These are phyloP conservation scores for Thielaviopsis euricoi DNA, from an alignment of 2,329 filamentous ascomycete genomes.

Conservation along the genomic window DNA sequence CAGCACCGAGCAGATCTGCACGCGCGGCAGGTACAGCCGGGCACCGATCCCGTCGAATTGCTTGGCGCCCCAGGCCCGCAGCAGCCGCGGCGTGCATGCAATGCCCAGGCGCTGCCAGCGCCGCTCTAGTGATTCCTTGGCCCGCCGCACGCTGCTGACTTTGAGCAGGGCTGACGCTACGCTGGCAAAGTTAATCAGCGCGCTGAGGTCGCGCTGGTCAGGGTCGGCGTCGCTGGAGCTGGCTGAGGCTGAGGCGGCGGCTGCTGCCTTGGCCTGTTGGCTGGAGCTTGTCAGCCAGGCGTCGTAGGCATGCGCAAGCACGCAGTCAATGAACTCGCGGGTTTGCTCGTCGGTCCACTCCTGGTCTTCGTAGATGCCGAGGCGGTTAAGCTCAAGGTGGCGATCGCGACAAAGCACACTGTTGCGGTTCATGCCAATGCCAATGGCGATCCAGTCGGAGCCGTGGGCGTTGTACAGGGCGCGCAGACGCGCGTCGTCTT, in stretches of 20 bases:
- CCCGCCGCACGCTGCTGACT: neutral
- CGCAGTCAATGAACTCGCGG: slow-evolving; percentile 4
- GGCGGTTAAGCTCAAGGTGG: slow-evolving; percentile 2
- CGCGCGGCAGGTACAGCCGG: slow-evolving; percentile 3
- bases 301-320: slow-evolving; percentile 2
- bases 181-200: neutral
- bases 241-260: neutral
- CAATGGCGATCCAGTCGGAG: slow-evolving; percentile 5
- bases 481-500: slow-evolving; percentile 1
- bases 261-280: neutral
- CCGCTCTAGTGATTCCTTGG: neutral
- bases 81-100: slow-evolving; percentile 3
- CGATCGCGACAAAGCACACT: slow-evolving; percentile 6
- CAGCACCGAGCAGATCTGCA: neutral
- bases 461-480: neutral
- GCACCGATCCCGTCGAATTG: slow-evolving; percentile 6
- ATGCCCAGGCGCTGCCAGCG: slow-evolving; percentile 2
- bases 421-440: slow-evolving; percentile 1
- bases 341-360: slow-evolving; percentile 3
- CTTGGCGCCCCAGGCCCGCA: slow-evolving; percentile 6
- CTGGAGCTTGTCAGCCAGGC: slow-evolving; percentile 6
- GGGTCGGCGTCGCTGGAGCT: neutral
- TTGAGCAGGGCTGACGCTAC: neutral
- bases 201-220: neutral
- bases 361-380: neutral